Conservation (phyloP, 1,284 basidiomycete species). For the Boletellus sp. region DNA sequence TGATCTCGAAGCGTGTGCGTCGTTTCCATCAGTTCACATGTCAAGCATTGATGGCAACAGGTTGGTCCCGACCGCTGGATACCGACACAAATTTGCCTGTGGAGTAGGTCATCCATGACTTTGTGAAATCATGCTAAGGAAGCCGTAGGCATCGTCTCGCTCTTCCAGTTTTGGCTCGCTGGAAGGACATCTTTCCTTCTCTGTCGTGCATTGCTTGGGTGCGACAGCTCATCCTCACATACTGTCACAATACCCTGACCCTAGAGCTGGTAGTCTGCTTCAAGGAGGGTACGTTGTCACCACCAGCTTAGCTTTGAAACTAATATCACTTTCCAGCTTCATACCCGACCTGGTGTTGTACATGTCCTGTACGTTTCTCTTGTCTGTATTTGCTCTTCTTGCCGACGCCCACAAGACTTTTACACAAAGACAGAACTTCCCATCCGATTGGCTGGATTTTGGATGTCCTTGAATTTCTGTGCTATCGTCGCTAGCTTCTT, state of each 20-base stretch:
- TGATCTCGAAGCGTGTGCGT: slow-evolving; percentile 1
- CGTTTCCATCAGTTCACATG: background rate
- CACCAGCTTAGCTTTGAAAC: background rate
- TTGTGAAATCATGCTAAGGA: background rate
- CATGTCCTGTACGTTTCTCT: slow-evolving; percentile 47
- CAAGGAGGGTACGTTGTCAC: slow-evolving; percentile 50
- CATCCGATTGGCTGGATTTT: slow-evolving; percentile 64
- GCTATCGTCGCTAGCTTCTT: slow-evolving; percentile 58
- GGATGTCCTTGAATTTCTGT: slow-evolving; percentile 51
- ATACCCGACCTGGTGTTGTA: slow-evolving; percentile 66
- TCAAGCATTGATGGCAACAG: background rate
- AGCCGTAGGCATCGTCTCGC: slow-evolving; percentile 34
- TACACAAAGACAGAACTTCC: slow-evolving; percentile 69
- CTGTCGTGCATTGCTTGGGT: slow-evolving; percentile 42
- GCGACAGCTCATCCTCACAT: background rate
- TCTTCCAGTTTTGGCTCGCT: slow-evolving; percentile 58
- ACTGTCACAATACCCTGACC: background rate
- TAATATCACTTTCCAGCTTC: slow-evolving; percentile 32
- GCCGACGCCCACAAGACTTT: slow-evolving; percentile 33
- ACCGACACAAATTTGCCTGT: slow-evolving; percentile 46
- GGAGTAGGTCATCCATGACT: slow-evolving; percentile 28
- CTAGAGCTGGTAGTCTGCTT: slow-evolving; percentile 39
- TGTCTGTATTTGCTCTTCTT: background rate
- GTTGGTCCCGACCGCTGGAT: slow-evolving; percentile 47
- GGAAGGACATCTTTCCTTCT: slow-evolving; percentile 54